A percentile compares a stretch with the other conserved stretches of the same genome.
Evolutionary conservation across 116 monocot species (phyloP).

Genomic region (Zostera marina): DNA sequence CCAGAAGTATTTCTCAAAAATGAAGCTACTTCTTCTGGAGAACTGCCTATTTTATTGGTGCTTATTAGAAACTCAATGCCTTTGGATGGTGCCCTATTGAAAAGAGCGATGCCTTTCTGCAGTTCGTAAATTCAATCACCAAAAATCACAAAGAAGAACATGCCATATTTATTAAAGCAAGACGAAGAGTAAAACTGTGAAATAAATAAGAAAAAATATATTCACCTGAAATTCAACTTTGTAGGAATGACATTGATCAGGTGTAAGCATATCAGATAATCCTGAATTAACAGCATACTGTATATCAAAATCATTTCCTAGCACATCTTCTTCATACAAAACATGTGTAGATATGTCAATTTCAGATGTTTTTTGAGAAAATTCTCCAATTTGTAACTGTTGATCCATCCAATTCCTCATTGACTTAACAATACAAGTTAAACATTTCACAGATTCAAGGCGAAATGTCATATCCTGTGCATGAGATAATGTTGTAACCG

Average conservation of each 20-base stretch:
- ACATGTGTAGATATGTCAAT: constrained; percentile 40
- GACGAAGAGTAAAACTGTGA: not conserved
- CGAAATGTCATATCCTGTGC: constrained; percentile 73
- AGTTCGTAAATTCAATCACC: constrained; percentile 22
- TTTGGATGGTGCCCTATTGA: constrained; percentile 92
- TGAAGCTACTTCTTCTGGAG: constrained; percentile 80
- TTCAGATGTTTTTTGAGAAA: constrained; percentile 34
- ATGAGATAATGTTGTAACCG: constrained; percentile 61
- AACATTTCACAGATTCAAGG: constrained; percentile 86
- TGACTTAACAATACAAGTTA: constrained; percentile 60
- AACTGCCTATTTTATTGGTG: constrained; percentile 63
- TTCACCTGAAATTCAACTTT: constrained; percentile 73
- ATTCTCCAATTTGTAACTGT: constrained; percentile 52
- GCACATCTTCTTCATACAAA: constrained; percentile 52
- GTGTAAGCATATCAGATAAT: constrained; percentile 51
- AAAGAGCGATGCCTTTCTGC: constrained; percentile 99
- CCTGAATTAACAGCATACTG: constrained; percentile 56
- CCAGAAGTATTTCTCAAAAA: constrained; percentile 73
- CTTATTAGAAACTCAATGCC: constrained; percentile 89
- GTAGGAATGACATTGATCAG: constrained; percentile 81
- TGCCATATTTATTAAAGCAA: not conserved
- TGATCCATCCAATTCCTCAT: constrained; percentile 96
- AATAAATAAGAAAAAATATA: not conserved
- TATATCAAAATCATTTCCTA: constrained; percentile 45
- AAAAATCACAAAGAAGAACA: constrained; percentile 1